These are phyloP conservation scores for Ogataea sp. DNA, from an alignment of 805 yeast genomes.

Conservation along the genomic window DNA sequence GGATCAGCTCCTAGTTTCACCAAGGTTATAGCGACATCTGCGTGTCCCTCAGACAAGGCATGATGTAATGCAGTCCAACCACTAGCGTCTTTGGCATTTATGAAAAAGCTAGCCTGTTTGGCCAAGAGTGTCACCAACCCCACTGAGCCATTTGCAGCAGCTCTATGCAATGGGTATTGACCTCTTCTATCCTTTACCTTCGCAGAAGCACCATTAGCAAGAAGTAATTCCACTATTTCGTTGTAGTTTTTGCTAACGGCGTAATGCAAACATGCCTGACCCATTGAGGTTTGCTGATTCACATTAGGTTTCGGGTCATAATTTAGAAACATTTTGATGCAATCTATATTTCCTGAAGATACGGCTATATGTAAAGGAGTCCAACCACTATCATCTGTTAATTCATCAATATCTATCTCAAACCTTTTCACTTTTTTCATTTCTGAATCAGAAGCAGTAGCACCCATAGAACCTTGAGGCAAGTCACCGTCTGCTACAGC, in stretches of 20 bases:
- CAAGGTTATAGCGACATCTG: conserved; percentile 59
- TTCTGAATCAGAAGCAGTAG: too few relatives aligned
- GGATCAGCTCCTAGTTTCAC: conserved; percentile 65
- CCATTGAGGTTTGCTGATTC: conserved; percentile 49
- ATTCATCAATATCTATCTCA: conserved; percentile 57
- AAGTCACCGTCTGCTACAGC: not conserved
- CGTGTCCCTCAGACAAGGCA: conserved; percentile 86
- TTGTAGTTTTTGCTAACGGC: conserved; percentile 66
- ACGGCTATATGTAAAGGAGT: conserved; percentile 80
- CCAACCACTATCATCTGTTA: conserved; percentile 76
- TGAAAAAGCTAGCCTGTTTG: conserved; percentile 45
- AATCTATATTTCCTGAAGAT: conserved; percentile 56
- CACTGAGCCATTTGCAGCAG: conserved; percentile 67
- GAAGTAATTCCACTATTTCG: conserved; percentile 44
- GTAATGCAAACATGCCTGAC: conserved; percentile 67
- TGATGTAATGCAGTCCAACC: conserved; percentile 90
- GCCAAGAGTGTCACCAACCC: conserved; percentile 49
- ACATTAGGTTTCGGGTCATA: conserved; percentile 52
- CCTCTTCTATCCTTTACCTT: conserved; percentile 60
- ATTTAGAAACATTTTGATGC: conserved; percentile 41
- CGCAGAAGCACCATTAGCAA: conserved; percentile 52
- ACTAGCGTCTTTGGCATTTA: conserved; percentile 58
- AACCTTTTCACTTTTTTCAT: conserved; percentile 7
- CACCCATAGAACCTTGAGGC: not conserved
- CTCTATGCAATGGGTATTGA: conserved; percentile 69